Percentiles rank a stretch among this genome's conserved stretches.
Evolutionary conservation across 1,284 basidiomycete species (phyloP).

Genomic region (Heterobasidion occidentale): DNA sequence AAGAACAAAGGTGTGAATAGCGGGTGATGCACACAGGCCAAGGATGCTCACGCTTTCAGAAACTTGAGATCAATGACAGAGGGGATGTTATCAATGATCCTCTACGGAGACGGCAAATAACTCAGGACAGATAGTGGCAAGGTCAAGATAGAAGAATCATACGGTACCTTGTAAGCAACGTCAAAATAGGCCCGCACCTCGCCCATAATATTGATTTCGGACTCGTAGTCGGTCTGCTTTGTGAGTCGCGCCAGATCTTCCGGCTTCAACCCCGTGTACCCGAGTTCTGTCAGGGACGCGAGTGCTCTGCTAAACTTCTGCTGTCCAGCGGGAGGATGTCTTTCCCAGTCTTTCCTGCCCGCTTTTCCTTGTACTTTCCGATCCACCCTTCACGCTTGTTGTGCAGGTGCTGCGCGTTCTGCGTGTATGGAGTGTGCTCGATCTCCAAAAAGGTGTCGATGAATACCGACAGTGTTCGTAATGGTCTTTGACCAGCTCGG

Average conservation of each 20-base stretch:
- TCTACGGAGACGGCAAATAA: constrained; percentile 18
- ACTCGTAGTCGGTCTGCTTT: constrained; percentile 32
- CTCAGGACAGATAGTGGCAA: not conserved
- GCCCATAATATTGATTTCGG: constrained; percentile 41
- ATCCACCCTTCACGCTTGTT: constrained; percentile 25
- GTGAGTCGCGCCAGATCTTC: constrained; percentile 33
- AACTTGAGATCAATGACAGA: constrained; percentile 37
- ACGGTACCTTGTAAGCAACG: constrained; percentile 36
- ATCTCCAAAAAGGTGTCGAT: constrained; percentile 22
- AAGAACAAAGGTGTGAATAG: not conserved
- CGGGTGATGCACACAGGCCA: not conserved
- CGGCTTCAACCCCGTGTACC: constrained; percentile 21
- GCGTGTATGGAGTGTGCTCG: constrained; percentile 30
- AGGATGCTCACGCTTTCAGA: constrained; percentile 21
- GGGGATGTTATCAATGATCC: constrained; percentile 40
- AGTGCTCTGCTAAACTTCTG: constrained; percentile 18
- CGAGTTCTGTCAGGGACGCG: constrained; percentile 23
- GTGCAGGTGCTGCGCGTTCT: constrained; percentile 29
- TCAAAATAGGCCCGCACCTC: constrained; percentile 45
- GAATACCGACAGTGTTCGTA: constrained; percentile 13
- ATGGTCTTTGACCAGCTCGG: constrained; percentile 18
- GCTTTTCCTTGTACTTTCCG: constrained; percentile 24
- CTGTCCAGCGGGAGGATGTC: not conserved
- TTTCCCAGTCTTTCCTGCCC: constrained; percentile 2
- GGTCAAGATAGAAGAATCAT: not conserved